Base-by-base conservation (phyloP, 768 basidiomycete species). In the Lanmaoa rubissima region DNA sequence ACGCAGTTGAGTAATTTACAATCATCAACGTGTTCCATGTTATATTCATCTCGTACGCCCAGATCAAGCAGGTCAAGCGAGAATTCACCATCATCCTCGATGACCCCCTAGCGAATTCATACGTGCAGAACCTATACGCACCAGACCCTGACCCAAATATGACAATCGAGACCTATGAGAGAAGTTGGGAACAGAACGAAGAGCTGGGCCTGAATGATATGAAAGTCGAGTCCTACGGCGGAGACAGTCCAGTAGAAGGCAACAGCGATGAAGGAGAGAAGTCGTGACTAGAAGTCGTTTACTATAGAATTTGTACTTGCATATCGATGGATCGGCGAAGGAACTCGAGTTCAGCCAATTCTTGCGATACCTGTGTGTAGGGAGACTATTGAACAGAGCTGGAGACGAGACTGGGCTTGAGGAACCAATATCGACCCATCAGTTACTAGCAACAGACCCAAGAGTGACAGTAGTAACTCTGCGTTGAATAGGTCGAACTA, bases 71-170 rank as follows among this genome's bases (percentile, higher is more conserved):
- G 43, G 95, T 82, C 13, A 81, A 86, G 51, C 78, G 77, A 35
- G 87, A 89, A 4, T 99, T 96, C 75, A 98, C 96, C 0, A 69
- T 99, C 57, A 89, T 98, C 69, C 77, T 99, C 11, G 96, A 98
- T 66, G 96, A 98, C 68, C 97, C 97, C 3, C 78, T 98, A 19
- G 88, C 92, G 14, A 98, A 98, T 71, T 95, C 93, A 3, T 95
- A 98, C 68, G 76, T 99, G 44, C 97, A 99, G 71, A 97, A 94
- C 70, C 65, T 95, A n/a, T 98, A 96, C 69, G 96, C 97, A 0
- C 97, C 97, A 5, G 96, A 99, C 68, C 86, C 91, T 0, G 96
- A 98, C 68, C 96, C 96, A 1, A 94, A 94, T 66, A 92, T 99
- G 90, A 78, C 72, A 32, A 81, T 90, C 50, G 91, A 89, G 69